Conservation (phyloP, 2,329 filamentous ascomycete species). For the Neonectria ditissima region DNA sequence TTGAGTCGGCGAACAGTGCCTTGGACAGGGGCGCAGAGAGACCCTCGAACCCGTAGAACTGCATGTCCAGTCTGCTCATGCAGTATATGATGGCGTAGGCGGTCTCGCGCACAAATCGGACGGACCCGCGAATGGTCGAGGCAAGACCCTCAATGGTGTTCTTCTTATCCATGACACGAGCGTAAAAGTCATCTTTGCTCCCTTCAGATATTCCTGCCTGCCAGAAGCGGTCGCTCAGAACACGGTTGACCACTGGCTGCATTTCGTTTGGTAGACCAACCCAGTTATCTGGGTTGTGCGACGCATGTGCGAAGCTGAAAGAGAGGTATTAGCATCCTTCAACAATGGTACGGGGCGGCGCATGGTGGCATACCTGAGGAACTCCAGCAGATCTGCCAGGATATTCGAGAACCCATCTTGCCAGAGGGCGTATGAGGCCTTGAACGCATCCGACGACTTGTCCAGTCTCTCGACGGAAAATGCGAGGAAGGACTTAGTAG, state of each 20-base stretch:
- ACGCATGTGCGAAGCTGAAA: conserved; percentile 84
- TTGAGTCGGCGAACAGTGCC: conserved; percentile 85
- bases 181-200: conserved; percentile 96
- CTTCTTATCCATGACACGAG: conserved; percentile 88
- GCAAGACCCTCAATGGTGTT: conserved; percentile 92
- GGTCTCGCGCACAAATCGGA: conserved; percentile 90
- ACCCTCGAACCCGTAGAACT: conserved; percentile 91
- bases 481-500: conserved; percentile 91
- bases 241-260: conserved; percentile 80
- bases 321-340: conserved; percentile 14
- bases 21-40: conserved; percentile 85
- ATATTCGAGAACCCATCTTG: conserved; percentile 83
- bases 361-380: conserved; percentile 70
- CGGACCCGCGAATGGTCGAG: conserved; percentile 89
- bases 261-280: conserved; percentile 79
- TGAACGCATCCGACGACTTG: conserved; percentile 77
- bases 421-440: conserved; percentile 86
- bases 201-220: conserved; percentile 97
- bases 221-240: conserved; percentile 97
- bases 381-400: conserved; percentile 85
- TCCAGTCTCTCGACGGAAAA: conserved; percentile 92
- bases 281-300: conserved; percentile 91
- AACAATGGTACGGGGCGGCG: not conserved
- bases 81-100: conserved; percentile 96
- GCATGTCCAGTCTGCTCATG: conserved; percentile 85